Evolutionary conservation across 139 green algal species (phyloP), one percentile per base, ranked within the genome.

Genomic region (Tetraselmis chui): DNA sequence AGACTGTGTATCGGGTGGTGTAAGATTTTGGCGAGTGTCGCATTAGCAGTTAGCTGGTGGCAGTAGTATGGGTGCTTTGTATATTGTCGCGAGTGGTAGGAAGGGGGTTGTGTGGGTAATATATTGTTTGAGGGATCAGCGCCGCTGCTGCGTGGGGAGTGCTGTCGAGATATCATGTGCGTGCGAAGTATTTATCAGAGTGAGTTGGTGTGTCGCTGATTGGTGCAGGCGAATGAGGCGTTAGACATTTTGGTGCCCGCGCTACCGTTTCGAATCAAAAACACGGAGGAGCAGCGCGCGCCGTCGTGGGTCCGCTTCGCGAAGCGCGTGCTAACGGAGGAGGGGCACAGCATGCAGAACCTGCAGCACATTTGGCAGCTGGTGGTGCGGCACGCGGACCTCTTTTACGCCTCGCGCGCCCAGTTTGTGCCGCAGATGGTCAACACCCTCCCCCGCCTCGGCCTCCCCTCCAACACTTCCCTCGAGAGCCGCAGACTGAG

Each of bases 371-470:
- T 98, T 45, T 97, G 95, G 91, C 94, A 98, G 85, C 83, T 98
- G 29, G 83, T 99, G 28, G 92, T 98, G 31, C 88, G 93, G 29
- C 97, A 99, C 84, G 85, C 90, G 0, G 86, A 95, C 32, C 79
- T 96, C 11, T 98, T 99, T 85, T 98, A 95, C 86, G 31, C 86
- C 11, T 91, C 83, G 74, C 79, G 93, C 2, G 85, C 85, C 28
- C 91, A 96, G 75, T 98, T 99, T 83, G 89, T 98, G 81, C 86
- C 89, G 1, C 89, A 96, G 78, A 99, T 99, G 93, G 89, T 98
- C 28, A 93, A 96, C 83, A 91, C 85, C 1, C 88, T 99, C 1
- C 86, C 80, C 27, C 89, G 90, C 27, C 86, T 97, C 31, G 93
- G 92, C 2, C 80, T 96, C 29, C 84, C 88, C n/a, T 82, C 79